Base-by-base conservation (phyloP, 768 basidiomycete genomes). In the Boletellus ananas region DNA sequence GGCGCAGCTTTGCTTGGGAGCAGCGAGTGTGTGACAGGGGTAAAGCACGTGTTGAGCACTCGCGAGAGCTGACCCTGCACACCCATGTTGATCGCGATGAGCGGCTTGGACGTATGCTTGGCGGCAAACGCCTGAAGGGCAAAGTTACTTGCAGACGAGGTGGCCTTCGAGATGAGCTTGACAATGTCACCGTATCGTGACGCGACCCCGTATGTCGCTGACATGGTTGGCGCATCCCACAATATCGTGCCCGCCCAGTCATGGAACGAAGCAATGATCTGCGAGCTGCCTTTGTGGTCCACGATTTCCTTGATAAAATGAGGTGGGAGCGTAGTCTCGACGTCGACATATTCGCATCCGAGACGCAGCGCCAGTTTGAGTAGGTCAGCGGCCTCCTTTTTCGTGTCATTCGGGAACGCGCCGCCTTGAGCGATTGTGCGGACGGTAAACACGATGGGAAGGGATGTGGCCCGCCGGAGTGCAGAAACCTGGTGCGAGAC, bases 41-140 rank as follows among this genome's bases (percentile, higher is more conserved):
- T 94, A 59, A 99, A 81, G 9, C 85, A 87, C 6, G 75, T 69
- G 69, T 95, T 95, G 51, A 96, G 75, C 45, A 97, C 79, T 25
- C 96, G 80, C 4, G 94, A 94, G 62, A 97, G 77, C 67, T 97
- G 94, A 12, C 96, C 96, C 42, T 82, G 79, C 16, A 75, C 62
- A 16, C 93, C 92, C 85, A 95, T 94, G 70, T 97, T 98, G 73
- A 98, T 87, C 5, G 94, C 92, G 49, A 99, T 83, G 60, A 97
- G 75, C 2, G 94, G 95, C 62, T 91, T 95, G 12, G 80, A 68
- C 13, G 72, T 67, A 2, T 76, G 72, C 25, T 75, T 72, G 14
- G 75, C 62, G 36, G 83, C 84, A 63, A 98, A 99, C 10, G 79
- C 67, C 46, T 84, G 79, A 47, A 98, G 75, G 1, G 78, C 72